Base-by-base conservation (phyloP, 345 rosid species). In the Heritiera fomes region DNA sequence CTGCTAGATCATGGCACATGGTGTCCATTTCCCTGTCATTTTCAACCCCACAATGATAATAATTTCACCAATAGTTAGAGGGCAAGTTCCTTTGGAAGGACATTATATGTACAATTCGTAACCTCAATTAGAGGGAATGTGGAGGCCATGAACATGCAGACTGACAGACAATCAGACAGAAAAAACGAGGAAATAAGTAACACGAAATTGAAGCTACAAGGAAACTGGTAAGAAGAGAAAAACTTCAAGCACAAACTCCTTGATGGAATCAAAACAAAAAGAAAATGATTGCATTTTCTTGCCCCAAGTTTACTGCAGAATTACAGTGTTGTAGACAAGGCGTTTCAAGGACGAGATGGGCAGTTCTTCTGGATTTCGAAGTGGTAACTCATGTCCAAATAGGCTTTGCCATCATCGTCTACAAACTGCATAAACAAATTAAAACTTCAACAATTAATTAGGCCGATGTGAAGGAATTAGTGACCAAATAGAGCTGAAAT, bases 291-390 rank as follows among this genome's bases (percentile, higher is more conserved):
- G 15, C 2, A 49, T 11, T 12, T 13, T 12, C 14, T 13, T 52
- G 17, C 18, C 56, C 49, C 49, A 46, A 13, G 4, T 14, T 52
- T 52, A 20, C 9, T 12, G 56, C 55, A 52, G 56, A 52, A 4
- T 13, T 52, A 17, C 14, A 46, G 13, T 52, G 58, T 4, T 15
- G 58, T 53, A 14, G 58, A 53, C 4, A 14, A n/a, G 32, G 56
- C 1, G 0, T 34, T 52, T 52, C 76, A 40, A 38, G 76, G 17
- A 38, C 64, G 76, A 38, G 76, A 55, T 17, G 64, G 71, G 60
- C 60, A 76, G 9, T 76, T 64, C 59, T 76, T 76, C 56, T 64
- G 78, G 18, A 76, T 76, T 17, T 76, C 70, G 8, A 76, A 76
- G 28, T 47, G 43, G 53, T 76, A 76, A 50, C 59, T 76, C 46